These are phyloP conservation scores for Cyberlindnera xylosilytica DNA, from an alignment of 805 yeast species.

Conservation along the genomic window DNA sequence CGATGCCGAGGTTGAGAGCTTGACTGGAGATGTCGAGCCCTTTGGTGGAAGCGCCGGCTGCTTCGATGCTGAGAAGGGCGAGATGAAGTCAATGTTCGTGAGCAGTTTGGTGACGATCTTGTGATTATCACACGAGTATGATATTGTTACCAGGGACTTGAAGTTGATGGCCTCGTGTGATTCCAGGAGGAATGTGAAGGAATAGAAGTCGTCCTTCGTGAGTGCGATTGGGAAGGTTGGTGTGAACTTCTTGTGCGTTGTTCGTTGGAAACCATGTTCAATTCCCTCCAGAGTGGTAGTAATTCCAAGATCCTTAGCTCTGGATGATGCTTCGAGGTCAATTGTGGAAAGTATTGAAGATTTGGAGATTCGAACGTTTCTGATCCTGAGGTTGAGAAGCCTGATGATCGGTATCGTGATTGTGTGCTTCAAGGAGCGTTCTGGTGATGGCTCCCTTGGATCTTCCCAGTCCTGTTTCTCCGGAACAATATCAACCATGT, in stretches of 20 bases:
- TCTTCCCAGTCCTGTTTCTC: neutral
- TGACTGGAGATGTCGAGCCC: neutral
- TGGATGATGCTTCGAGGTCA: constrained; percentile 45
- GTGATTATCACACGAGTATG: constrained; percentile 30
- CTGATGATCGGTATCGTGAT: constrained; percentile 29
- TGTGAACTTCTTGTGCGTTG: constrained; percentile 18
- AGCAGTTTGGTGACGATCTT: constrained; percentile 18
- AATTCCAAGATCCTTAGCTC: constrained; percentile 26
- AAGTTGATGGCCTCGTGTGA: constrained; percentile 23
- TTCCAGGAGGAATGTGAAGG: constrained; percentile 27
- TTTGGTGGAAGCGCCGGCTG: neutral
- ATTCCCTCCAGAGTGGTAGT: constrained; percentile 14
- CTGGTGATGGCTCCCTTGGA: neutral
- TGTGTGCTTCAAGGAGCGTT: neutral
- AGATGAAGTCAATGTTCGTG: constrained; percentile 20
- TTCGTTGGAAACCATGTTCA: constrained; percentile 23
- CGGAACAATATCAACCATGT: constrained; percentile 10
- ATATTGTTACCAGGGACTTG: constrained; percentile 17
- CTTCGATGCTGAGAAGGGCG: neutral
- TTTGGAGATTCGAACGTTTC: constrained; percentile 48
- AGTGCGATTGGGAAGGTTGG: constrained; percentile 27
- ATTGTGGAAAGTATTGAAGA: constrained; percentile 44
- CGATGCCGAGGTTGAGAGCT: neutral
- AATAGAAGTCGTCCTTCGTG: constrained; percentile 25
- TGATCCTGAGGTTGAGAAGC: constrained; percentile 42